Base-by-base conservation (phyloP, 129 eudicot species). In the Sambucus nigra region DNA sequence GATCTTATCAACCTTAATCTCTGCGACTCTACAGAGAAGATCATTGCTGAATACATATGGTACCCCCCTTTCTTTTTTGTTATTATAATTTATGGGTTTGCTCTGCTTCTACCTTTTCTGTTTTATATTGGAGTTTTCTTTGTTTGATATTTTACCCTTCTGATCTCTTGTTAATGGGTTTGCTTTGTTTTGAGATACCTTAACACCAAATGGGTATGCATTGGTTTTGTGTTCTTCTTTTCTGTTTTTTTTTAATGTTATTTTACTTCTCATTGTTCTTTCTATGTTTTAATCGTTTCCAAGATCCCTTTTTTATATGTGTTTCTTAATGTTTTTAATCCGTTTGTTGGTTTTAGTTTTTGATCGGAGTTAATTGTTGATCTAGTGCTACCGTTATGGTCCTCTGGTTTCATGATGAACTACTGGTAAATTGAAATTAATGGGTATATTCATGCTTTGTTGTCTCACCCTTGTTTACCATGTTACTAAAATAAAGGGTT, bases 21-120 rank as follows among this genome's bases (percentile, higher is more conserved):
- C 54, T 35, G 92, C 22, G 79, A 65, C 7, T 0, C 66, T 46
- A 77, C 87, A 25, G 47, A 63, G 12, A 86, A 86, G 64, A 61
- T 86, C 42, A 86, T 86, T 26, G 95, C 95, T 16, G 95, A 86
- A 49, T 86, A 86, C 63, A 69, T 86, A 55, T 86, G 95, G 95
- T 86, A 2, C 47, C 25, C 48, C 46, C 14, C n/a, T 45, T 46
- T 29, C 23, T 31, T 31, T 31, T 7, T 35, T 2, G 8, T 35
- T 35, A 15, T 59, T 39, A 57, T 48, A 2, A 4, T 21, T 55
- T 33, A 67, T 39, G 25, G 61, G 53, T 33, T 14, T 35, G 55
- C 19, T 42, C 48, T 42, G 20, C 16, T 42, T 42, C 5, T 15
- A 9, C n/a, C 7, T 42, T 42, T 15, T 42, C 16, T 11, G 8